These are phyloP conservation scores for Hortiboletus rubellus DNA, from an alignment of 1,284 basidiomycete genomes.

Conservation along the genomic window DNA sequence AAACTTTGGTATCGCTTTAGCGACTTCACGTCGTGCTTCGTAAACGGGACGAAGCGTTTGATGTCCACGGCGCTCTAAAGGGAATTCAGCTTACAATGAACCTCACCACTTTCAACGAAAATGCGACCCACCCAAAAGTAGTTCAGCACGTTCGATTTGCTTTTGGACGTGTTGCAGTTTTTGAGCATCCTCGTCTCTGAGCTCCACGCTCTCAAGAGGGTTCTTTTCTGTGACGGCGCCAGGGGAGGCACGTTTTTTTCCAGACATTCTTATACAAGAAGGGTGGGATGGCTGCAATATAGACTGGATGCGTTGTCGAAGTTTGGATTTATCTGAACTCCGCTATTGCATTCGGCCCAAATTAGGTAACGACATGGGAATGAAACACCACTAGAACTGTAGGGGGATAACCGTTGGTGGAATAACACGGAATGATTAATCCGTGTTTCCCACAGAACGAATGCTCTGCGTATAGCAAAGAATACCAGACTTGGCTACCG, in stretches of 20 bases:
- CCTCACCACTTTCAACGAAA: slow-evolving; percentile 1
- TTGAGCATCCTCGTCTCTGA: slow-evolving; percentile 66
- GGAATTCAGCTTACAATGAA: slow-evolving; percentile 11
- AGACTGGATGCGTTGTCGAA: slow-evolving; percentile 8
- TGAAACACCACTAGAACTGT: not conserved
- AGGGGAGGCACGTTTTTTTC: slow-evolving; percentile 74
- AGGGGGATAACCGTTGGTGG: no score
- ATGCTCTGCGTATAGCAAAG: no score
- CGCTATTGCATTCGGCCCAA: slow-evolving; percentile 21
- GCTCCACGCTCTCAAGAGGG: slow-evolving; percentile 61
- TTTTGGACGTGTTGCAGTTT: slow-evolving; percentile 63
- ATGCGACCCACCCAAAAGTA: slow-evolving; percentile 61
- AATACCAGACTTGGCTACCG: no score
- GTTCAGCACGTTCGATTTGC: slow-evolving; percentile 65
- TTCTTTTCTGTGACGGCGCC: slow-evolving; percentile 70
- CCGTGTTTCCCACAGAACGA: no score
- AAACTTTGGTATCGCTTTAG: slow-evolving; percentile 70
- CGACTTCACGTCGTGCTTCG: slow-evolving; percentile 62
- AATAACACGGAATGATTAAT: no score
- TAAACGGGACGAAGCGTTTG: slow-evolving; percentile 59
- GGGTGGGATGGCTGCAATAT: slow-evolving; percentile 8
- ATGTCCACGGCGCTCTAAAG: slow-evolving; percentile 62
- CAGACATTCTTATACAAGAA: slow-evolving; percentile 33
- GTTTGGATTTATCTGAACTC: slow-evolving; percentile 32
- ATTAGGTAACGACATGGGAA: slow-evolving; percentile 9